A percentile compares a stretch with the other conserved stretches of the same genome.
Evolutionary conservation across 2,329 filamentous ascomycete species (phyloP).

Genomic region (Pseudocercospora eumusae): DNA sequence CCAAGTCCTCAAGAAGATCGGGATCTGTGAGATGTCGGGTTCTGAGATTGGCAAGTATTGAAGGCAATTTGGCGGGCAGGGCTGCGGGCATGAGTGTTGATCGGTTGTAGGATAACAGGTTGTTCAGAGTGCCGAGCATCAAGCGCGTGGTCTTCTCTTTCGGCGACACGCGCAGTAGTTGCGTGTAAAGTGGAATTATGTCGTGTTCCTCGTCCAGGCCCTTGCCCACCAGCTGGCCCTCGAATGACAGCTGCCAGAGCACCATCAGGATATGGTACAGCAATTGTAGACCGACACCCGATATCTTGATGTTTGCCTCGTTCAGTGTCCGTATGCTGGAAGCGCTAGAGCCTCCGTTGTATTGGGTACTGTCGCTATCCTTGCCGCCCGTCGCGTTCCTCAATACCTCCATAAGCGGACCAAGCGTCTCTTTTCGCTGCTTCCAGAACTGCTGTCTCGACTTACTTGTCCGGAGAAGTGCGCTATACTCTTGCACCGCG

Average conservation of each 20-base stretch:
- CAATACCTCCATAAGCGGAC: conserved; percentile 79
- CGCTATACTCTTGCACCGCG: conserved; percentile 86
- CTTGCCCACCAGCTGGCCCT: conserved; percentile 68
- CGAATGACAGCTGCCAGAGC: conserved; percentile 95
- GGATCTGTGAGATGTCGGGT: conserved; percentile 54
- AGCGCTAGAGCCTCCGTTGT: conserved; percentile 47
- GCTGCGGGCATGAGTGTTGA: conserved; percentile 74
- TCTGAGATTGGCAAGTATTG: conserved; percentile 60
- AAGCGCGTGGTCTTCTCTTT: conserved; percentile 98
- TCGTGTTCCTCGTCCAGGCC: conserved; percentile 92
- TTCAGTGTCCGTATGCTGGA: conserved; percentile 53
- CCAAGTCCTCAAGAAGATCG: conserved; percentile 55
- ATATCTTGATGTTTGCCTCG: conserved; percentile 64
- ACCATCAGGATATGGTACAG: conserved; percentile 92
- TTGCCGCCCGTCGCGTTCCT: conserved; percentile 70
- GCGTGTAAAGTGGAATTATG: conserved; percentile 86
- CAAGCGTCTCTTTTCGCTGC: conserved; percentile 80
- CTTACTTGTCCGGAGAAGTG: conserved; percentile 72
- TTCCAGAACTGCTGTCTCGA: conserved; percentile 87
- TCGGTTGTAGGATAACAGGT: conserved; percentile 75
- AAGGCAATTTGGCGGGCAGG: conserved; percentile 77
- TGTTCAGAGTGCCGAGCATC: conserved; percentile 83
- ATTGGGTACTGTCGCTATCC: conserved; percentile 64
- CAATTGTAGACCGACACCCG: conserved; percentile 85
- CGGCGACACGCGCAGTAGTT: conserved; percentile 84